Evolutionary conservation across 2,329 filamentous ascomycete genomes (phyloP).

Genomic region (Sporothrix pallida): DNA sequence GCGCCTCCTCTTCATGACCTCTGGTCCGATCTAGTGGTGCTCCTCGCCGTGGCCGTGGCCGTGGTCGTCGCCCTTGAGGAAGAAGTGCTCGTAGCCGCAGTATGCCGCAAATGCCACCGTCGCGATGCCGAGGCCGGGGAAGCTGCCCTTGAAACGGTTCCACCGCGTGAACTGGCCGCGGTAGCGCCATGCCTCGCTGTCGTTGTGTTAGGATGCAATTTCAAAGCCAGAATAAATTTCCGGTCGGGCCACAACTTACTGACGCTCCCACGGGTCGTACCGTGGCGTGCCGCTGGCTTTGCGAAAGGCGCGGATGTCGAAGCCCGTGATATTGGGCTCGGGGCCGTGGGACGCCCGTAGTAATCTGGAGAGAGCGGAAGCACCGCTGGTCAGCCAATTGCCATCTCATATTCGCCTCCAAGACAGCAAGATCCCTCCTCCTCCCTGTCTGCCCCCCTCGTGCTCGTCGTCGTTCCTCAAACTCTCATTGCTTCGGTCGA

Average conservation of each 20-base stretch:
- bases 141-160: constrained; percentile 85
- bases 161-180: constrained; percentile 82
- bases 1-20: neutral
- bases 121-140: constrained; percentile 92
- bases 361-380: constrained; percentile 47
- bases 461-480: neutral
- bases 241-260: constrained; percentile 53
- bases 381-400: neutral
- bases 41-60: constrained; percentile 60
- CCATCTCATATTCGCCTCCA: too few species aligned
- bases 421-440: neutral
- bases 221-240: neutral
- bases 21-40: constrained; percentile 57
- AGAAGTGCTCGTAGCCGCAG: constrained; percentile 87
- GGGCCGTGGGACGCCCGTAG: constrained; percentile 58
- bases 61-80: constrained; percentile 72
- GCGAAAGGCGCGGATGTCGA: constrained; percentile 82
- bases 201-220: neutral
- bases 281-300: constrained; percentile 67
- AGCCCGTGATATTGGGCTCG: constrained; percentile 85
- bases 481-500: neutral
- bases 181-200: constrained; percentile 94
- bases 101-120: constrained; percentile 90
- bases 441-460: too few species aligned
- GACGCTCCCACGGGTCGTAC: constrained; percentile 71